Percentiles rank a stretch among this genome's conserved stretches.
Conservation (phyloP, 2,329 filamentous ascomycete species). For the Alternaria sp. region DNA sequence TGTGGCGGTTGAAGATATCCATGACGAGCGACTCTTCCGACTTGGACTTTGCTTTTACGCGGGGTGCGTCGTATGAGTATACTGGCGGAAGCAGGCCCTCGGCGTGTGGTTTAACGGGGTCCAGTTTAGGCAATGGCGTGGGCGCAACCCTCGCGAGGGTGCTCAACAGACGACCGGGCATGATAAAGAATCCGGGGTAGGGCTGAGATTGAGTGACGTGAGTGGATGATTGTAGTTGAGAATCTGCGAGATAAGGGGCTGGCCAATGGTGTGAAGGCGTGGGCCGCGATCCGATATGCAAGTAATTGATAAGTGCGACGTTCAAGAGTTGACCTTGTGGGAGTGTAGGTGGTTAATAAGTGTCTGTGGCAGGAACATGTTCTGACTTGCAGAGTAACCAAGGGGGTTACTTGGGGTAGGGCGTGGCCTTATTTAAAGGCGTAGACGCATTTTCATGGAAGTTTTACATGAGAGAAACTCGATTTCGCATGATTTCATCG, state of each 20-base stretch:
- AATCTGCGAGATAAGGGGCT: conserved; percentile 25
- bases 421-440: conserved; percentile 31
- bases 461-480: conserved; percentile 46
- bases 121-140: conserved; percentile 42
- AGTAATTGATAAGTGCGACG: conserved; percentile 17
- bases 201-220: conserved; percentile 24
- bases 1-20: conserved; percentile 52
- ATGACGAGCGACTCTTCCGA: conserved; percentile 50
- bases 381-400: conserved; percentile 17
- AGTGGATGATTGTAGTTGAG: conserved; percentile 18
- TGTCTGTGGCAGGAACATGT: conserved; percentile 45
- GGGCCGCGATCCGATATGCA: conserved; percentile 29
- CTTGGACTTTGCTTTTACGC: conserved; percentile 33
- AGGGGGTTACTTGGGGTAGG: conserved; percentile 21
- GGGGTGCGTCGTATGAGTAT: conserved; percentile 46
- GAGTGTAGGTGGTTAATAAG: conserved; percentile 43
- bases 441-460: not conserved
- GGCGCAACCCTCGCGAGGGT: conserved; percentile 44
- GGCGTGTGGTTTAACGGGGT: conserved; percentile 29
- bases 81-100: conserved; percentile 44
- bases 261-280: conserved; percentile 28
- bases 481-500: conserved; percentile 42
- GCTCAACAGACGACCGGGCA: conserved; percentile 49
- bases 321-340: conserved; percentile 47
- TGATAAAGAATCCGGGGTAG: conserved; percentile 44